Base-by-base conservation (phyloP, 2,329 filamentous ascomycete genomes). In the Calcarisporium arbuscula region DNA sequence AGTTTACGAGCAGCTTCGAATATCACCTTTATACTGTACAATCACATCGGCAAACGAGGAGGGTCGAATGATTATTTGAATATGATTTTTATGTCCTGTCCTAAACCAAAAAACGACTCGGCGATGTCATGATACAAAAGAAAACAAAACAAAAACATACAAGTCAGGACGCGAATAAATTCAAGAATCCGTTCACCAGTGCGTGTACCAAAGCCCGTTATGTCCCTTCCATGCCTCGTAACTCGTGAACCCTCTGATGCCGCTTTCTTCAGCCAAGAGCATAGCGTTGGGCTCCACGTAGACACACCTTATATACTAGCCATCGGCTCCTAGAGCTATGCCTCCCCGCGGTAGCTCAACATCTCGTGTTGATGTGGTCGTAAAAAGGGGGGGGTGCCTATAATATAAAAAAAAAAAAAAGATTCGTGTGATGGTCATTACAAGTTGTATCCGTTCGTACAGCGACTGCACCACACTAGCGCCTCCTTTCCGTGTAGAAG, bases 341-440 rank as follows among this genome's bases (percentile, higher is more conserved):
- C n/a, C n/a, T n/a, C n/a, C n/a, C n/a, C n/a, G n/a, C n/a, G n/a
- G n/a, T n/a, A n/a, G n/a, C n/a, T n/a, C n/a, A n/a, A n/a, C n/a
- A n/a, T n/a, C n/a, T n/a, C n/a, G n/a, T n/a, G n/a, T n/a, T n/a
- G n/a, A n/a, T n/a, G n/a, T n/a, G n/a, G n/a, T n/a, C n/a, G n/a
- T n/a, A n/a, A n/a, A n/a, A n/a, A n/a, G n/a, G n/a, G n/a, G n/a
- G n/a, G n/a, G n/a, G n/a, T n/a, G n/a, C n/a, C n/a, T n/a, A n/a
- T 8, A 28, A 31, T 28, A 25, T 19, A 20, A 35, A 16, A 38
- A 27, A 38, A 38, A 28, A 31, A 22, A 34, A 19, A 34, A 52
- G 41, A 45, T 52, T 62, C 58, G 53, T 62, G 51, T 52, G 45
- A 52, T 59, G 53, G 52, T 62, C 60, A 60, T 61, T 61, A 61